These are phyloP conservation scores for Oenanthe sinensis DNA, from an alignment of 129 eudicot genomes.

Conservation along the genomic window DNA sequence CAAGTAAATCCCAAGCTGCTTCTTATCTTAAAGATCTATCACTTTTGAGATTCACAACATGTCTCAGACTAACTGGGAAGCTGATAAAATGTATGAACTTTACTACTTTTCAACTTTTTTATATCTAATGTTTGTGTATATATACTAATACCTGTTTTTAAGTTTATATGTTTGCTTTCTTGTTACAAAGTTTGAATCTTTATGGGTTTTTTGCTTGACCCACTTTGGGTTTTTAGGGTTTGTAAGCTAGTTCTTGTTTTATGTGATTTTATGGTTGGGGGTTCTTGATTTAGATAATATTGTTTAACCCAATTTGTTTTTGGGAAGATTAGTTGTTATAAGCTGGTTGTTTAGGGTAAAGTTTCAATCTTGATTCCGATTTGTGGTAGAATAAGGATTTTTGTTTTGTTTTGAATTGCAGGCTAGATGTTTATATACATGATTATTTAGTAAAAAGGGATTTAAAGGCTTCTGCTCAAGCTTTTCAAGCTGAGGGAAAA, in stretches of 20 bases:
- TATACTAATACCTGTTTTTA: background rate
- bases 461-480: conserved; percentile 90
- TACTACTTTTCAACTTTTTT: background rate
- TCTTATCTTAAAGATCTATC: conserved; percentile 1
- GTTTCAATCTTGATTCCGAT: conserved; percentile 9
- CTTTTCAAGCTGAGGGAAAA: conserved; percentile 95
- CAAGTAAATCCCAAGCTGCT: background rate
- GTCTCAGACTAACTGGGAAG: conserved; percentile 99
- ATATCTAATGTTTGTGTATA: background rate
- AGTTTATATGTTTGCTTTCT: background rate
- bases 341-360: conserved; percentile 7
- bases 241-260: conserved; percentile 8
- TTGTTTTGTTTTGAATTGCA: conserved; percentile 22
- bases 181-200: background rate
- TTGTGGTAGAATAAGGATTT: background rate
- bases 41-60: conserved; percentile 27
- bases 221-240: conserved; percentile 29
- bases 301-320: background rate
- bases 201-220: background rate
- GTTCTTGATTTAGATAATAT: background rate
- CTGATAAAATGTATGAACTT: conserved; percentile 81
- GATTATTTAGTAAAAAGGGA: conserved; percentile 94
- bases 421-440: conserved; percentile 96
- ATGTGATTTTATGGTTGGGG: background rate
- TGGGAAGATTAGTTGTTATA: background rate